phyloP scores from a whole-genome alignment of 2,329 filamentous ascomycete genomes.

The Monascus ruber region DNA sequence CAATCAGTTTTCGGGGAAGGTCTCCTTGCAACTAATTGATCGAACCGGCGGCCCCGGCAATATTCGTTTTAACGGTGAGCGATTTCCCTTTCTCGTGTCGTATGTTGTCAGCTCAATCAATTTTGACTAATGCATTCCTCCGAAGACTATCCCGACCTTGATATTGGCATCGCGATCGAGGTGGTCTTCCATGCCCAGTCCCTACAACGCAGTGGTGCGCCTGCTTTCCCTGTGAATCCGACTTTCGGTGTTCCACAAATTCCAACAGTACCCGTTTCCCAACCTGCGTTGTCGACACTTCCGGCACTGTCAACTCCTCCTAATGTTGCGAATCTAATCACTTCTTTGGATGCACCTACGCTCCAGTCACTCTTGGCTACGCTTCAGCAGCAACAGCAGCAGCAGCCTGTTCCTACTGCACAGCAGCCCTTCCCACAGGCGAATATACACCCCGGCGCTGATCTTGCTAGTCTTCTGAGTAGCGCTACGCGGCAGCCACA shows the following conservation, averaged over 20 bases:
- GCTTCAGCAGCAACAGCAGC: constrained; percentile 37
- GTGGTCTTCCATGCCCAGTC: constrained; percentile 55
- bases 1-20: constrained; percentile 59
- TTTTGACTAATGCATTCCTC: constrained; percentile 9
- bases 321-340: constrained; percentile 55
- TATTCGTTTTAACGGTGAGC: constrained; percentile 61
- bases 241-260: constrained; percentile 25
- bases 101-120: constrained; percentile 1
- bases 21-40: constrained; percentile 77
- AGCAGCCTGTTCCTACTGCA: constrained; percentile 17
- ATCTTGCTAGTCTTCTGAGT: constrained; percentile 32
- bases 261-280: constrained; percentile 20
- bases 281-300: constrained; percentile 21
- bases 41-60: constrained; percentile 62
- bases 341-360: constrained; percentile 55
- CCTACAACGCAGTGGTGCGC: constrained; percentile 23
- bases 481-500: constrained; percentile 26
- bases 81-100: neutral
- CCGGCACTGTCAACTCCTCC: constrained; percentile 25
- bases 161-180: constrained; percentile 66
- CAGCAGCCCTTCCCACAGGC: constrained; percentile 23
- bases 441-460: constrained; percentile 23
- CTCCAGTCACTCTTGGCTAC: constrained; percentile 60
- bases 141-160: constrained; percentile 68
- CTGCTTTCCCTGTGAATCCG: constrained; percentile 26